Conservation (phyloP, 106 monocot genomes). For the Hemerocallis citrina region DNA sequence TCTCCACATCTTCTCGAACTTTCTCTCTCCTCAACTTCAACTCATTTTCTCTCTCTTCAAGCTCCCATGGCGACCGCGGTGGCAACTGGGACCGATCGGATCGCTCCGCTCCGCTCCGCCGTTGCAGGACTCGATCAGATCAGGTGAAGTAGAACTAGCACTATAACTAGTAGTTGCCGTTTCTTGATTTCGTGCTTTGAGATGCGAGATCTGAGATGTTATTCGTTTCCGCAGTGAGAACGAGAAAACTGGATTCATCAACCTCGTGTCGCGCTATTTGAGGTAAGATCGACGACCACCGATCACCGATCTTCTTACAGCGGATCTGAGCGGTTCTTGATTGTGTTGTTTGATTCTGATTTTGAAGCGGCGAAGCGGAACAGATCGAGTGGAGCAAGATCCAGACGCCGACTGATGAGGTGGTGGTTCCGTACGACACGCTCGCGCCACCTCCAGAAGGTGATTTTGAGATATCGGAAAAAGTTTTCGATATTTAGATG, state of each 20-base stretch:
- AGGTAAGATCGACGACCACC: conserved; percentile 33
- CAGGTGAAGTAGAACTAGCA: too few relatives aligned
- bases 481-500: conserved; percentile 1
- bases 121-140: conserved; percentile 55
- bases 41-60: neutral
- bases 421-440: conserved; percentile 71
- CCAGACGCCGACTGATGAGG: conserved; percentile 80
- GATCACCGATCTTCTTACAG: neutral
- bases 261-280: conserved; percentile 75
- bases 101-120: conserved; percentile 48
- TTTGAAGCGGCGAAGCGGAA: conserved; percentile 64
- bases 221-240: conserved; percentile 49
- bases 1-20: conserved; percentile 1
- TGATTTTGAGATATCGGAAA: neutral
- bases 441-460: conserved; percentile 63
- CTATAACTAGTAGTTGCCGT: neutral
- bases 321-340: neutral
- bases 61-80: conserved; percentile 32
- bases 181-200: neutral
- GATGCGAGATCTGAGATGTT: conserved; percentile 12
- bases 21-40: neutral
- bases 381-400: conserved; percentile 91
- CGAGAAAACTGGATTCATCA: conserved; percentile 82
- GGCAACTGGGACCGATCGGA: conserved; percentile 32
- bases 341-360: neutral